A percentile compares a stretch with the other conserved stretches of the same genome.
phyloP scores from a whole-genome alignment of 768 basidiomycete genomes.

The Tricholomella constricta region DNA sequence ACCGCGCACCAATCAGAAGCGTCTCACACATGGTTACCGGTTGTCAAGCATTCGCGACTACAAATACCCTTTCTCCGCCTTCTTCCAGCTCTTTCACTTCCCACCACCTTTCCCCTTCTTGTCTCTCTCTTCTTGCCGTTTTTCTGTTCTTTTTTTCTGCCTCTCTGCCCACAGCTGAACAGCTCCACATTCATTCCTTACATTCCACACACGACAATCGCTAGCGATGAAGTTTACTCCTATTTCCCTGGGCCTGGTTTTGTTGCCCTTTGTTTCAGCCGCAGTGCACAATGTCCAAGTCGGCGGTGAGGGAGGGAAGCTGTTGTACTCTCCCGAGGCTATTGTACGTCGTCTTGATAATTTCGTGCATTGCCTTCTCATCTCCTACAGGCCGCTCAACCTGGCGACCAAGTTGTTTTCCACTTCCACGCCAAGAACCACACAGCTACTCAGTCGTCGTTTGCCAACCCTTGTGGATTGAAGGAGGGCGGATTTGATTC shows the following conservation, averaged over 20 bases:
- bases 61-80: conserved; percentile 12
- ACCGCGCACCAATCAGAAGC: conserved; percentile 12
- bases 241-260: conserved; percentile 49
- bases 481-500: conserved; percentile 56
- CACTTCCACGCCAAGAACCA: conserved; percentile 62
- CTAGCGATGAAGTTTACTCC: conserved; percentile 46
- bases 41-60: conserved; percentile 10
- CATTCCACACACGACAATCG: conserved; percentile 37
- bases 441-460: conserved; percentile 53
- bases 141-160: conserved; percentile 24
- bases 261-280: conserved; percentile 52
- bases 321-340: conserved; percentile 52
- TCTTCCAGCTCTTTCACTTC: conserved; percentile 23
- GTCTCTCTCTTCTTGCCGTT: conserved; percentile 10
- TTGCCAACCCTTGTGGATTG: conserved; percentile 53
- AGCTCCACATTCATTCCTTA: conserved; percentile 31
- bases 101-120: conserved; percentile 29
- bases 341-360: conserved; percentile 40
- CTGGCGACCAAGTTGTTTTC: conserved; percentile 64
- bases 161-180: conserved; percentile 19
- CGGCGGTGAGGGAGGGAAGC: conserved; percentile 42
- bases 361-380: background rate
- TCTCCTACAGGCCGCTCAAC: conserved; percentile 39
- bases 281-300: conserved; percentile 57
- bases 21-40: conserved; percentile 6